Evolutionary conservation across 2,329 filamentous ascomycete species (phyloP).

Genomic region (Diaporthe aspalathi): DNA sequence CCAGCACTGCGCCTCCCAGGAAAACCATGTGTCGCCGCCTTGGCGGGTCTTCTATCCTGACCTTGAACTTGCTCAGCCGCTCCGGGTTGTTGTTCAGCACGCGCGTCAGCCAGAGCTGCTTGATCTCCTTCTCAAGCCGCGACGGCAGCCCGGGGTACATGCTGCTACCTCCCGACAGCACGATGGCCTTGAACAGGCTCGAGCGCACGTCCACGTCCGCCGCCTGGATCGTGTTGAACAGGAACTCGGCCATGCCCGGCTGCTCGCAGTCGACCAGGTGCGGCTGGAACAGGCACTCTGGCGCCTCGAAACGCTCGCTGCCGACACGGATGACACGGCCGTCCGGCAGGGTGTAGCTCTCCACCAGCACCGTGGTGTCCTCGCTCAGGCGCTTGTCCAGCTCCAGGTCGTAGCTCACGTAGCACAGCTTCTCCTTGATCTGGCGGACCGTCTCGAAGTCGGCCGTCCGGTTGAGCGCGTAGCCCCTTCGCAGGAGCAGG

Average conservation of each 20-base stretch:
- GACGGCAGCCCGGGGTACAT: slow-evolving; percentile 99
- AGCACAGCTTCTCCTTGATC: slow-evolving; percentile 99
- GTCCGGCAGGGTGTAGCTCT: slow-evolving; percentile 97
- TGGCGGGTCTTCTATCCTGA: slow-evolving; percentile 97
- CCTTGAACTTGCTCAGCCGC: slow-evolving; percentile 98
- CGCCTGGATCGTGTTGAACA: slow-evolving; percentile 98
- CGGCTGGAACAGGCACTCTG: slow-evolving; percentile 98
- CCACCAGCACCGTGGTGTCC: slow-evolving; percentile 96
- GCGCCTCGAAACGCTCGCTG: slow-evolving; percentile 96
- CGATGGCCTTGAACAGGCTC: slow-evolving; percentile 96
- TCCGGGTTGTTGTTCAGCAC: slow-evolving; percentile 93
- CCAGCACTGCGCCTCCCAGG: slow-evolving; percentile 92
- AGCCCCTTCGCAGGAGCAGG: slow-evolving; percentile 90
- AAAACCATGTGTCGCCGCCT: slow-evolving; percentile 99
- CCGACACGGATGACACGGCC: slow-evolving; percentile 96
- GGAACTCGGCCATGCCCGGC: slow-evolving; percentile 93
- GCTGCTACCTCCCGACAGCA: slow-evolving; percentile 94
- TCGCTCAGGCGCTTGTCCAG: slow-evolving; percentile 96
- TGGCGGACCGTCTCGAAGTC: slow-evolving; percentile 99
- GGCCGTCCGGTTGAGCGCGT: slow-evolving; percentile 96
- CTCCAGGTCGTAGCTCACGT: slow-evolving; percentile 97
- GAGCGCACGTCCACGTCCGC: slow-evolving; percentile 95
- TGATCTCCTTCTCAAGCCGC: slow-evolving; percentile 96
- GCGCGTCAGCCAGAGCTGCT: slow-evolving; percentile 96
- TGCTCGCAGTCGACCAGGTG: slow-evolving; percentile 98